Conservation (phyloP, 1,284 basidiomycete genomes). For the Filobasidium uniguttulatum region DNA sequence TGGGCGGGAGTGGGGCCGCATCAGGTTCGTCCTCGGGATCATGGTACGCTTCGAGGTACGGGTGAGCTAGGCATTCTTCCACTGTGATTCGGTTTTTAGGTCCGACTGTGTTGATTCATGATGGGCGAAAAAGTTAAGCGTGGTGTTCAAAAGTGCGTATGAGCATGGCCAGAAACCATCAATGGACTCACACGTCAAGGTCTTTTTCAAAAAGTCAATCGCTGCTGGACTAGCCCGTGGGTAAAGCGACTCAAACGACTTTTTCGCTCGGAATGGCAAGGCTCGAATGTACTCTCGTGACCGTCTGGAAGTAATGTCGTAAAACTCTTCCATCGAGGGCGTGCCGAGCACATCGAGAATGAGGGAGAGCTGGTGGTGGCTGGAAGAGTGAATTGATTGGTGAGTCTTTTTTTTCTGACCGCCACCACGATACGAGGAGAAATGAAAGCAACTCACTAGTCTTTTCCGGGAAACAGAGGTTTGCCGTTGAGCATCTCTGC, state of each 20-base stretch:
- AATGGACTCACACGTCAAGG: slow-evolving; percentile 49
- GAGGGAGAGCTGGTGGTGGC: slow-evolving; percentile 78
- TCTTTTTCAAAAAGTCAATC: slow-evolving; percentile 81
- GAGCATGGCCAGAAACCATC: background rate
- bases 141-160: background rate
- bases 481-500: slow-evolving; percentile 92
- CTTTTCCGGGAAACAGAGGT: slow-evolving; percentile 87
- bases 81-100: slow-evolving; percentile 85
- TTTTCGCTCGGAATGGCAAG: slow-evolving; percentile 71
- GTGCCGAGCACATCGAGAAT: slow-evolving; percentile 89
- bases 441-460: slow-evolving; percentile 45
- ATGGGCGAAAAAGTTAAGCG: background rate
- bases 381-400: slow-evolving; percentile 15
- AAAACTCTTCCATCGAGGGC: slow-evolving; percentile 78
- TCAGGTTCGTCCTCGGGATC: slow-evolving; percentile 87
- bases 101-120: slow-evolving; percentile 48
- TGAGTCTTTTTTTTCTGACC: slow-evolving; percentile 7
- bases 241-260: slow-evolving; percentile 63
- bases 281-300: slow-evolving; percentile 77
- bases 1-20: slow-evolving; percentile 72
- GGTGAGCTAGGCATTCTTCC: slow-evolving; percentile 76
- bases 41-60: slow-evolving; percentile 74
- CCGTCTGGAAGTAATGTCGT: slow-evolving; percentile 69
- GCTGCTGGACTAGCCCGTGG: slow-evolving; percentile 75
- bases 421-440: too few species aligned